Conservation (phyloP, 2,329 filamentous ascomycete species). For the Plenodomus biglobosus region DNA sequence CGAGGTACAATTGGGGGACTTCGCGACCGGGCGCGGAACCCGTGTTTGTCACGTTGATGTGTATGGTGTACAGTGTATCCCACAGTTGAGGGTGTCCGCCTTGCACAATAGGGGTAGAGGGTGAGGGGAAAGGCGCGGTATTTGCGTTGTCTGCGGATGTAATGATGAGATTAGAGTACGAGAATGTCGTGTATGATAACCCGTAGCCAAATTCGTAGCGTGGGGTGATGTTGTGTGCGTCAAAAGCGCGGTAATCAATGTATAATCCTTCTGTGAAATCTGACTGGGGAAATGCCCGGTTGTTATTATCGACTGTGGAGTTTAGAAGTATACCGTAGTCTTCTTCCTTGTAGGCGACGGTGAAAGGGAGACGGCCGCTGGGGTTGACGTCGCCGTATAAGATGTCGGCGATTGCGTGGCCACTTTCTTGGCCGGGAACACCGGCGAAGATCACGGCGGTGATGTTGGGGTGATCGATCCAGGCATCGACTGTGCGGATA, state of each 20-base stretch:
- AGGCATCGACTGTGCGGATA: conserved; percentile 73
- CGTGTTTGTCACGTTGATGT: conserved; percentile 68
- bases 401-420: conserved; percentile 73
- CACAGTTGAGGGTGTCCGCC: conserved; percentile 56
- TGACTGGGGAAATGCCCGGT: conserved; percentile 68
- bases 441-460: conserved; percentile 81
- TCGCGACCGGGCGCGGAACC: conserved; percentile 66
- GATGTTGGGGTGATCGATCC: conserved; percentile 72
- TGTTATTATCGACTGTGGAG: conserved; percentile 38
- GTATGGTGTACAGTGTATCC: conserved; percentile 66
- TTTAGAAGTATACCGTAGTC: conserved; percentile 68
- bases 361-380: conserved; percentile 73
- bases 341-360: conserved; percentile 67
- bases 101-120: conserved; percentile 25
- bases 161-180: conserved; percentile 65
- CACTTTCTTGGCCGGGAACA: conserved; percentile 77
- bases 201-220: conserved; percentile 81
- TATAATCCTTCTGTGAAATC: conserved; percentile 75
- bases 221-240: conserved; percentile 63
- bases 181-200: conserved; percentile 72
- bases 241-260: conserved; percentile 78
- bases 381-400: conserved; percentile 79
- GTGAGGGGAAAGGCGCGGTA: conserved; percentile 12
- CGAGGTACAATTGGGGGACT: conserved; percentile 71
- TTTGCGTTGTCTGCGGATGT: conserved; percentile 51